phyloP scores from a whole-genome alignment of 768 basidiomycete genomes.

The Suillus weaverae region DNA sequence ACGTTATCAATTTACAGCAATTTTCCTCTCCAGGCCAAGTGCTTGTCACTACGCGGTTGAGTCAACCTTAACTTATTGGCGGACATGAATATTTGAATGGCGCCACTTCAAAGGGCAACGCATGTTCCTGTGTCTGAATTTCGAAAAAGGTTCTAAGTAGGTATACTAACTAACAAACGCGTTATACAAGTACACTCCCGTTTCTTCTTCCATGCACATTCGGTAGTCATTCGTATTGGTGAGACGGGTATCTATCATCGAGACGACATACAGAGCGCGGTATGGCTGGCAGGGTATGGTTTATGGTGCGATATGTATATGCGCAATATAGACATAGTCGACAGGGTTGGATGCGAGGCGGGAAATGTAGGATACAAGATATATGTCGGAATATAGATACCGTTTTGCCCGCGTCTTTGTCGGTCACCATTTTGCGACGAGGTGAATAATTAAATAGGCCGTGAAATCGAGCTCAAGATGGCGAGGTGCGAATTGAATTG shows the following conservation, averaged over 20 bases:
- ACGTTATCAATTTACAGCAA: constrained; percentile 7
- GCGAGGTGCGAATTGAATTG: constrained; percentile 21
- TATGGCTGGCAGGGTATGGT: constrained; percentile 15
- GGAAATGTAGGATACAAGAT: constrained; percentile 31
- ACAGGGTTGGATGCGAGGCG: constrained; percentile 14
- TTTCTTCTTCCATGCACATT: constrained; percentile 35
- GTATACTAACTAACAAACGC: constrained; percentile 32
- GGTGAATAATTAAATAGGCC: constrained; percentile 31
- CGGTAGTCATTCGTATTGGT: constrained; percentile 24
- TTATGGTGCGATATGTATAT: constrained; percentile 26
- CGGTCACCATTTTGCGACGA: constrained; percentile 24
- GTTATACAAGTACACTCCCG: constrained; percentile 28
- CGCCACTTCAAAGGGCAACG: not conserved
- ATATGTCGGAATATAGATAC: constrained; percentile 21
- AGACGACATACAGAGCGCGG: constrained; percentile 22
- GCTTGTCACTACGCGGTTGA: not conserved
- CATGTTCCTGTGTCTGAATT: constrained; percentile 24
- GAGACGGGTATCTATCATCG: constrained; percentile 34
- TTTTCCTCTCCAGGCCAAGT: constrained; percentile 1
- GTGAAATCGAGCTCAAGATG: constrained; percentile 21
- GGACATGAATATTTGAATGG: constrained; percentile 1
- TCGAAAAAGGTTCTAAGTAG: constrained; percentile 14
- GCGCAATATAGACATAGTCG: constrained; percentile 31
- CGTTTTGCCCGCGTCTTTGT: constrained; percentile 16
- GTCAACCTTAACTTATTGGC: constrained; percentile 1